Percentiles rank a stretch among this genome's conserved stretches.
Evolutionary conservation across 106 monocot genomes (phyloP).

Genomic region (Platanthera zijinensis): DNA sequence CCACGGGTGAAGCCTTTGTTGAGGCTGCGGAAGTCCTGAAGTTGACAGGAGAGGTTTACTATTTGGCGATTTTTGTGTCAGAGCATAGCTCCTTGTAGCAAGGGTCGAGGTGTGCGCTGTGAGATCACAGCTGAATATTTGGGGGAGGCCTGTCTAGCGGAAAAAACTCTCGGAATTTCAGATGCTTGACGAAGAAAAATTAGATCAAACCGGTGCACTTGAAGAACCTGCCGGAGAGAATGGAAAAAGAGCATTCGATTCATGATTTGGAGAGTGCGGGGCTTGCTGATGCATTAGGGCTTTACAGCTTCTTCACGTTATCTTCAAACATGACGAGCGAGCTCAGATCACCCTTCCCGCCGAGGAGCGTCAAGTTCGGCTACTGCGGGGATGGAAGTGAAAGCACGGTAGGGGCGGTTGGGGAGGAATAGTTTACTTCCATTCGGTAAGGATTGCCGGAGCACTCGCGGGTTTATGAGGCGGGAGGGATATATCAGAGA

Average conservation of each 20-base stretch:
- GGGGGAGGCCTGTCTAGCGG: conserved; percentile 59
- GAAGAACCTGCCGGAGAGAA: conserved; percentile 74
- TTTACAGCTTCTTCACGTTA: conserved; percentile 42
- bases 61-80: conserved; percentile 59
- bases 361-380: conserved; percentile 46
- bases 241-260: conserved; percentile 51
- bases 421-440: conserved; percentile 24
- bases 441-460: conserved; percentile 11
- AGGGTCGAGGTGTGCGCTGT: conserved; percentile 55
- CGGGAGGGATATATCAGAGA: conserved; percentile 10
- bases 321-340: conserved; percentile 65
- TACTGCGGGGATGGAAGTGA: conserved; percentile 9
- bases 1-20: conserved; percentile 41
- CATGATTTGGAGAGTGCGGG: conserved; percentile 47
- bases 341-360: conserved; percentile 77
- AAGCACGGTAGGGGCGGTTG: neutral
- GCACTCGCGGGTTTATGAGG: conserved; percentile 15
- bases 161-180: conserved; percentile 70
- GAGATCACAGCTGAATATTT: conserved; percentile 41
- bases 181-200: conserved; percentile 60
- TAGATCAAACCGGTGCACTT: conserved; percentile 61
- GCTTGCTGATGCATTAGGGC: conserved; percentile 39
- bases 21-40: conserved; percentile 46
- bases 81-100: conserved; percentile 48
- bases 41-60: conserved; percentile 63